Evolutionary conservation across 306 rosid genomes (phyloP).

Genomic region (Quercus gilva): DNA sequence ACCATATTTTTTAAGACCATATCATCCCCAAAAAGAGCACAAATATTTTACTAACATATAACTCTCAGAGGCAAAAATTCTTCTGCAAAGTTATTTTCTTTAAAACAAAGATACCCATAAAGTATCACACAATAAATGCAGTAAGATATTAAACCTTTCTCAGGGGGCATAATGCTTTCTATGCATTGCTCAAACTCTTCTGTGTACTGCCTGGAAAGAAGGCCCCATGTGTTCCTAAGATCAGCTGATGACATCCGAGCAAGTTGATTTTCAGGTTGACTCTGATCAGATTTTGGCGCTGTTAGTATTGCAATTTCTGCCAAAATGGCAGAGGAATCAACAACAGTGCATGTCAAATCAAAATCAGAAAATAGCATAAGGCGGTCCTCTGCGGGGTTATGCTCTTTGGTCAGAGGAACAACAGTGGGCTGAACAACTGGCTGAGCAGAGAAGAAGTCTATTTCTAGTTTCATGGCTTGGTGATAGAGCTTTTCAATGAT

Average conservation of each 20-base stretch:
- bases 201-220: conserved; percentile 75
- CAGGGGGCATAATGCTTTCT: conserved; percentile 61
- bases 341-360: conserved; percentile 92
- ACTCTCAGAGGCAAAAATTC: neutral
- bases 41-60: neutral
- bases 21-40: neutral
- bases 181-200: conserved; percentile 94
- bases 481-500: conserved; percentile 89
- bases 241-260: conserved; percentile 74
- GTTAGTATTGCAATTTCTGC: conserved; percentile 93
- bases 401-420: conserved; percentile 75
- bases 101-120: neutral
- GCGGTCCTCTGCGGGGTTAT: conserved; percentile 57
- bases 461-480: conserved; percentile 96
- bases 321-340: conserved; percentile 96
- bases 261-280: conserved; percentile 59
- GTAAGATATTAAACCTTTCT: conserved; percentile 51
- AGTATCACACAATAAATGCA: neutral
- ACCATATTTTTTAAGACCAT: neutral
- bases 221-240: conserved; percentile 76
- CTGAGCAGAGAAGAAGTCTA: conserved; percentile 83
- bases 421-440: conserved; percentile 75
- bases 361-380: conserved; percentile 84
- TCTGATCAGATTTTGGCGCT: conserved; percentile 82
- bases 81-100: neutral